These are phyloP conservation scores for Centrapalus pauciflorus DNA, from an alignment of 129 eudicot genomes.

Conservation along the genomic window DNA sequence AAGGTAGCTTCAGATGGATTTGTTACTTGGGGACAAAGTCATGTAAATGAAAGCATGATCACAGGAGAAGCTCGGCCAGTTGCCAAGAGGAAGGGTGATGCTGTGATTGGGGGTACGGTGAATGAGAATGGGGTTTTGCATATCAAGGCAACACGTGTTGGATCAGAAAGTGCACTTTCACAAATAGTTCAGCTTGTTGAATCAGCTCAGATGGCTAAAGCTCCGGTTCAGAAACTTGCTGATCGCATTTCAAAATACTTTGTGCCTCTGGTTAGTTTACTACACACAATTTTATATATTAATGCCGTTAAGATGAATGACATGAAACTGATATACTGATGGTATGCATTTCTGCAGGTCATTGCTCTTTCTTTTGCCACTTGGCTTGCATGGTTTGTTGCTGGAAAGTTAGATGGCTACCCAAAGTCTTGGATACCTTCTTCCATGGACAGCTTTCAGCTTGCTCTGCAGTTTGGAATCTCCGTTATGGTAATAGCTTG, in stretches of 20 bases:
- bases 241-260: slow-evolving; percentile 87
- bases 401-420: slow-evolving; percentile 53
- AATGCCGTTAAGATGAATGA: background rate
- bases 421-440: slow-evolving; percentile 75
- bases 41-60: slow-evolving; percentile 95
- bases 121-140: slow-evolving; percentile 88
- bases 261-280: slow-evolving; percentile 74
- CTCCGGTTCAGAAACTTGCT: slow-evolving; percentile 95
- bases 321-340: background rate
- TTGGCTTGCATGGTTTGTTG: slow-evolving; percentile 68
- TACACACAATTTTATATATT: no score
- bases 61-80: slow-evolving; percentile 94
- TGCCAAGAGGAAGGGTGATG: slow-evolving; percentile 77
- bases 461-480: slow-evolving; percentile 86
- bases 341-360: slow-evolving; percentile 40
- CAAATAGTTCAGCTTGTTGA: slow-evolving; percentile 97
- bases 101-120: slow-evolving; percentile 91
- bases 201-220: slow-evolving; percentile 98
- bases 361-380: slow-evolving; percentile 55
- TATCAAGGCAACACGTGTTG: slow-evolving; percentile 80
- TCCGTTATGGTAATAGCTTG: slow-evolving; percentile 93
- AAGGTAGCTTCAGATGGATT: slow-evolving; percentile 89
- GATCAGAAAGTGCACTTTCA: slow-evolving; percentile 92
- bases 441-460: slow-evolving; percentile 81
- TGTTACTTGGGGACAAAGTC: slow-evolving; percentile 94